phyloP scores from a whole-genome alignment of 2,329 filamentous ascomycete genomes.

The Aspergillus alliaceus region DNA sequence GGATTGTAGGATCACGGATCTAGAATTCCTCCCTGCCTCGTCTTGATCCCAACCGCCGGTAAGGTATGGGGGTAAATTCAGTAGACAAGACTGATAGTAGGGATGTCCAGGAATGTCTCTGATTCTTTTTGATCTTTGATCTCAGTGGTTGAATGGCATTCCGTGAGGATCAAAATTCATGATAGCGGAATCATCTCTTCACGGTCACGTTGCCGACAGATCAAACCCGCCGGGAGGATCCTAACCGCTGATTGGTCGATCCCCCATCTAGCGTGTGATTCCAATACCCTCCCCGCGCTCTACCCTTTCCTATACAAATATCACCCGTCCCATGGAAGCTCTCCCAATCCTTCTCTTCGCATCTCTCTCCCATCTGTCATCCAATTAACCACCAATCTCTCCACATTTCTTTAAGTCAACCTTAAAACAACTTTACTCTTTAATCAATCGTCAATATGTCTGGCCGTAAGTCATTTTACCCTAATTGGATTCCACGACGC shows the following conservation, averaged over 20 bases:
- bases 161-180: conserved; percentile 26
- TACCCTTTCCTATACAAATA: conserved; percentile 41
- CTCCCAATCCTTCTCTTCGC: conserved; percentile 24
- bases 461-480: conserved; percentile 53
- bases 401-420: conserved; percentile 26
- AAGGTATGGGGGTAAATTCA: conserved; percentile 16
- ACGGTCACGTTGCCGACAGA: conserved; percentile 29
- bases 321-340: conserved; percentile 29
- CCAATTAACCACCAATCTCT: conserved; percentile 24
- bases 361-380: conserved; percentile 22
- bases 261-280: conserved; percentile 38
- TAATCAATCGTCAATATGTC: conserved; percentile 52
- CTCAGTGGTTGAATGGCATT: conserved; percentile 17
- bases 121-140: conserved; percentile 15
- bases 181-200: conserved; percentile 24
- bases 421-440: conserved; percentile 29
- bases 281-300: conserved; percentile 28
- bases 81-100: conserved; percentile 14
- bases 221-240: conserved; percentile 30
- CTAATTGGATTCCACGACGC: not conserved
- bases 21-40: conserved; percentile 26
- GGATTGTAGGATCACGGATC: conserved; percentile 36
- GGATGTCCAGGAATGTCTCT: conserved; percentile 17
- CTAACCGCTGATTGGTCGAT: conserved; percentile 38
- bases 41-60: conserved; percentile 38